phyloP scores from a whole-genome alignment of 139 green algal species.

The Closterium sp. region DNA sequence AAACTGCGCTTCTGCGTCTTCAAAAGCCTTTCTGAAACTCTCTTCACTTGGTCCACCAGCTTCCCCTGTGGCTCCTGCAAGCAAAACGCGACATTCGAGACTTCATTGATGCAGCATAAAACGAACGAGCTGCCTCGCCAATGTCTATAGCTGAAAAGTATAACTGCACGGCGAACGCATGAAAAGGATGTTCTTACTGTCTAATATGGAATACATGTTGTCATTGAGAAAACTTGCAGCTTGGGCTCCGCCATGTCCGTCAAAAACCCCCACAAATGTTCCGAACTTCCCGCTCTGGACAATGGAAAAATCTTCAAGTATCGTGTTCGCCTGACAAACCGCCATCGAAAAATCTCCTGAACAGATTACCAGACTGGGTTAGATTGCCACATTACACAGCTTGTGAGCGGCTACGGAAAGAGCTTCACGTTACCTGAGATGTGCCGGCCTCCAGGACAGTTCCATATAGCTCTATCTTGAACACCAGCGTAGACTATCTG shows the following conservation, averaged over 20 bases:
- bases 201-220: constrained; percentile 1
- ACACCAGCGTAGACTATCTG: neutral
- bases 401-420: neutral
- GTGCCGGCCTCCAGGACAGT: neutral
- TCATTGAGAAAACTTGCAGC: constrained; percentile 30
- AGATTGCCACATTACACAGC: neutral
- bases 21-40: constrained; percentile 4
- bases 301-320: constrained; percentile 4
- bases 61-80: neutral
- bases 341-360: constrained; percentile 34
- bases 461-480: neutral
- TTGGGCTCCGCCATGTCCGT: constrained; percentile 17
- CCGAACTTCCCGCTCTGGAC: neutral
- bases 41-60: neutral
- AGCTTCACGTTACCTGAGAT: neutral
- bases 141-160: neutral
- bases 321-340: constrained; percentile 3
- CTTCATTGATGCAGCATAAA: neutral
- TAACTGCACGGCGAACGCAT: neutral
- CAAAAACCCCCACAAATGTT: constrained; percentile 21
- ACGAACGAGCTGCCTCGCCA: neutral
- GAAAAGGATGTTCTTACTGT: neutral
- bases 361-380: neutral
- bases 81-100: neutral
- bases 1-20: constrained; percentile 14